Evolutionary conservation across 805 yeast genomes (phyloP).

Genomic region (Schwanniomyces polymorphus): DNA sequence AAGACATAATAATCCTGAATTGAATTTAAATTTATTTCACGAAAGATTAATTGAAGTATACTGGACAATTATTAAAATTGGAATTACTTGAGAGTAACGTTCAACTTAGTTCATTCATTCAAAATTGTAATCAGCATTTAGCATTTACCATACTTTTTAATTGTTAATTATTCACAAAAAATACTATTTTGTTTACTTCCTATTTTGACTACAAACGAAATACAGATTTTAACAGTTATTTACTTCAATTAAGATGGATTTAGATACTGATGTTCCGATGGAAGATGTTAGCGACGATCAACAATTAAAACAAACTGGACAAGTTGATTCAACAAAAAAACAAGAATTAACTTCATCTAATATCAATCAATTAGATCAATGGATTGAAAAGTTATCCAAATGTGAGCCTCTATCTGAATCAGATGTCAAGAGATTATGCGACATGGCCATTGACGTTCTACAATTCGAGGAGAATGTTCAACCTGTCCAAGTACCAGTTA

Average conservation of each 20-base stretch:
- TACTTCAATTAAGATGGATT: slow-evolving; percentile 51
- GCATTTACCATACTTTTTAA: not conserved
- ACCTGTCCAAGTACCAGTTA: slow-evolving; percentile 93
- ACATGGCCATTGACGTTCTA: slow-evolving; percentile 87
- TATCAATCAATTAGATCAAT: slow-evolving; percentile 73
- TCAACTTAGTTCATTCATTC: not conserved
- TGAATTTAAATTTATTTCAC: not conserved
- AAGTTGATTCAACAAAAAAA: slow-evolving; percentile 27
- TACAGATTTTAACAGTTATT: not conserved
- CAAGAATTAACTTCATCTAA: slow-evolving; percentile 37
- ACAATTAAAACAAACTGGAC: slow-evolving; percentile 21
- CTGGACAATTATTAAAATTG: not conserved
- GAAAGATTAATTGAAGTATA: not conserved
- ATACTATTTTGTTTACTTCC: not conserved
- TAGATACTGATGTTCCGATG: slow-evolving; percentile 82
- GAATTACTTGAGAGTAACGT: not conserved
- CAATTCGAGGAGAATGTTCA: slow-evolving; percentile 93
- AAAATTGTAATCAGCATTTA: not conserved
- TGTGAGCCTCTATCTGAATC: slow-evolving; percentile 83
- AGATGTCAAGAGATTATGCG: slow-evolving; percentile 77
- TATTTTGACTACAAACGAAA: not conserved
- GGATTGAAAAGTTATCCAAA: slow-evolving; percentile 78
- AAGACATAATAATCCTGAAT: not conserved
- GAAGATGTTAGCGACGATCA: slow-evolving; percentile 66
- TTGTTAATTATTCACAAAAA: not conserved